Percentiles rank a stretch among this genome's conserved stretches.
Conservation (phyloP, 805 yeast genomes). For the Candida multigemmis region DNA sequence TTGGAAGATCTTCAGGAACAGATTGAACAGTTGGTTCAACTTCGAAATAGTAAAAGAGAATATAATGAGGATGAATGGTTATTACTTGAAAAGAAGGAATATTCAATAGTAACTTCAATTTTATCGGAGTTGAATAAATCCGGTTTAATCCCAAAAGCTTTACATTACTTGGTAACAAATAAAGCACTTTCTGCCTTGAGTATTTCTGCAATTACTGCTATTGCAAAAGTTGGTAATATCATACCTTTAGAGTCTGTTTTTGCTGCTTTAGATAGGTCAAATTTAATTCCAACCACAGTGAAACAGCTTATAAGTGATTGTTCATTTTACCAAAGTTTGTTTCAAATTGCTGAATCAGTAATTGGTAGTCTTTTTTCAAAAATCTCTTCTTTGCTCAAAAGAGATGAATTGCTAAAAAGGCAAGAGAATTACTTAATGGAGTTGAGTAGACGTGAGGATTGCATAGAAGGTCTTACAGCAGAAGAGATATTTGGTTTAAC, state of each 20-base stretch:
- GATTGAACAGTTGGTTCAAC: too few relatives aligned
- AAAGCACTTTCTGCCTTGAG: conserved; percentile 13
- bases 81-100: conserved; percentile 26
- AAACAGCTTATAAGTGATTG: conserved; percentile 30
- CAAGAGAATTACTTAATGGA: conserved; percentile 1
- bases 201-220: too few relatives aligned
- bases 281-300: conserved; percentile 22
- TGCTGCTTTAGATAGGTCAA: conserved; percentile 26
- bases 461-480: too few relatives aligned
- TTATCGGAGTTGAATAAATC: conserved; percentile 28
- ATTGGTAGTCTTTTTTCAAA: conserved; percentile 18
- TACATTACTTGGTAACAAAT: conserved; percentile 22
- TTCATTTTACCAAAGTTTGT: conserved; percentile 23
- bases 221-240: too few relatives aligned
- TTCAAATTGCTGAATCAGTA: conserved; percentile 19
- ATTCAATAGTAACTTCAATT: conserved; percentile 29
- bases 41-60: background rate
- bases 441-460: conserved; percentile 3
- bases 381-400: conserved; percentile 10
- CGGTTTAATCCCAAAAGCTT: conserved; percentile 23
- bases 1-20: too few relatives aligned
- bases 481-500: too few relatives aligned
- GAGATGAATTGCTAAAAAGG: conserved; percentile 6
- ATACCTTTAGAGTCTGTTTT: too few relatives aligned
- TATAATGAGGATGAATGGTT: background rate